A percentile compares a stretch with the other conserved stretches of the same genome.
These are phyloP conservation scores for Penstemon barbatus DNA, from an alignment of 257 asterid species.

Conservation along the genomic window DNA sequence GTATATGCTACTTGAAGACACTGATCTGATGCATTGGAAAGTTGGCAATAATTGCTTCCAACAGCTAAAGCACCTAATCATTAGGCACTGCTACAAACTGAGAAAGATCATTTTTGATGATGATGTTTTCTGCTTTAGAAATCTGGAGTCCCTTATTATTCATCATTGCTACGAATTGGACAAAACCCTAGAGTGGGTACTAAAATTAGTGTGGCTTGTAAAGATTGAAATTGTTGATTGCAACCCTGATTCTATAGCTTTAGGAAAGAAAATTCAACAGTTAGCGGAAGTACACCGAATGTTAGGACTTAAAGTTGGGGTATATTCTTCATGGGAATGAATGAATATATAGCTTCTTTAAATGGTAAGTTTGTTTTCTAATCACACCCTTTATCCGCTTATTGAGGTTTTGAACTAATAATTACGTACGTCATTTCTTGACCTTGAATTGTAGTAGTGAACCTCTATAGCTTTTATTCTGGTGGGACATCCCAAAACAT, in stretches of 20 bases:
- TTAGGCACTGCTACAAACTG: too few relatives aligned
- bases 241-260: slow-evolving; percentile 15
- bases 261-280: not conserved
- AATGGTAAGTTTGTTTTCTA: not conserved
- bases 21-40: too few relatives aligned
- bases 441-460: too few relatives aligned
- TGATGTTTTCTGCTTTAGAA: not conserved
- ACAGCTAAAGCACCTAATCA: too few relatives aligned
- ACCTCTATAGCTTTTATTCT: too few relatives aligned
- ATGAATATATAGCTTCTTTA: slow-evolving; percentile 8
- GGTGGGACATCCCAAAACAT: too few relatives aligned
- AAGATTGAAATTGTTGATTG: slow-evolving; percentile 27
- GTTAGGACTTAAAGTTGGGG: slow-evolving; percentile 17
- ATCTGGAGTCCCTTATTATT: not conserved
- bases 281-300: not conserved
- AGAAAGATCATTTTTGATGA: too few relatives aligned
- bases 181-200: slow-evolving; percentile 11
- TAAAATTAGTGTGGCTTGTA: not conserved
- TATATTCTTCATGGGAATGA: slow-evolving; percentile 34
- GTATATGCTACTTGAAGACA: too few relatives aligned
- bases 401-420: too few relatives aligned
- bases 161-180: slow-evolving; percentile 8
- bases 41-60: too few relatives aligned
- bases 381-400: not conserved
- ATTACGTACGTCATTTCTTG: too few relatives aligned